Conservation (phyloP, 2,329 filamentous ascomycete genomes). For the Thielaviopsis musarum region DNA sequence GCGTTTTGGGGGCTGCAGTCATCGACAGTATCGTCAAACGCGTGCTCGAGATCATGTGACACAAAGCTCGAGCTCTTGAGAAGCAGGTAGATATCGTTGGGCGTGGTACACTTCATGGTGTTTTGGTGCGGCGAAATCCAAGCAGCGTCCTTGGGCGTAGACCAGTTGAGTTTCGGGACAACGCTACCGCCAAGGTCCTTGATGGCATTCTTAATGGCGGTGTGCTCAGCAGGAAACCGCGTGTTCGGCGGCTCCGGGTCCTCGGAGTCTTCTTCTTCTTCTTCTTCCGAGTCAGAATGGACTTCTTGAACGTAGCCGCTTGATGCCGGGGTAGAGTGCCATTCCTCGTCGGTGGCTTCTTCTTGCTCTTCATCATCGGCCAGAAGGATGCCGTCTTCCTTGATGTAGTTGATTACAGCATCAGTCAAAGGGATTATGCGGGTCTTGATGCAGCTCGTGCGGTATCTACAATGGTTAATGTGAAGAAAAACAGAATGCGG, state of each 20-base stretch:
- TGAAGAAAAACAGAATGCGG: constrained; percentile 14
- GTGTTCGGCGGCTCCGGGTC: constrained; percentile 31
- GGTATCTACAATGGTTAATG: constrained; percentile 34
- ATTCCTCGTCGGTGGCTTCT: constrained; percentile 41
- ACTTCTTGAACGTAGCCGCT: constrained; percentile 22
- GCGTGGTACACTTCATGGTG: constrained; percentile 73
- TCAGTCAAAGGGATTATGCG: constrained; percentile 61
- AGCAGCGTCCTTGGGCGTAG: constrained; percentile 83
- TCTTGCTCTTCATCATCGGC: constrained; percentile 46
- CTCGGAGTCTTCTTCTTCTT: constrained; percentile 25
- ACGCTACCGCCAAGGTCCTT: constrained; percentile 69
- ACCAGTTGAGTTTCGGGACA: constrained; percentile 94
- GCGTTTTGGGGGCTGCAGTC: constrained; percentile 15
- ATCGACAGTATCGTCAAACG: constrained; percentile 58
- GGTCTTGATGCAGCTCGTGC: constrained; percentile 67
- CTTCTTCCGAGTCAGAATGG: constrained; percentile 25
- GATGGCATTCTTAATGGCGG: constrained; percentile 60
- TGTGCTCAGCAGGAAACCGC: constrained; percentile 56
- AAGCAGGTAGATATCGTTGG: constrained; percentile 85
- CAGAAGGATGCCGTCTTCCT: constrained; percentile 81
- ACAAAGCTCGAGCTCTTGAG: constrained; percentile 91
- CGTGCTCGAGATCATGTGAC: constrained; percentile 84
- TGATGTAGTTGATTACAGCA: constrained; percentile 71
- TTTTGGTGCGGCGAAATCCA: constrained; percentile 78
- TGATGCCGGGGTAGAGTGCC: constrained; percentile 19